These are phyloP conservation scores for Fusarium sp. DNA, from an alignment of 2,329 filamentous ascomycete genomes.

Conservation along the genomic window DNA sequence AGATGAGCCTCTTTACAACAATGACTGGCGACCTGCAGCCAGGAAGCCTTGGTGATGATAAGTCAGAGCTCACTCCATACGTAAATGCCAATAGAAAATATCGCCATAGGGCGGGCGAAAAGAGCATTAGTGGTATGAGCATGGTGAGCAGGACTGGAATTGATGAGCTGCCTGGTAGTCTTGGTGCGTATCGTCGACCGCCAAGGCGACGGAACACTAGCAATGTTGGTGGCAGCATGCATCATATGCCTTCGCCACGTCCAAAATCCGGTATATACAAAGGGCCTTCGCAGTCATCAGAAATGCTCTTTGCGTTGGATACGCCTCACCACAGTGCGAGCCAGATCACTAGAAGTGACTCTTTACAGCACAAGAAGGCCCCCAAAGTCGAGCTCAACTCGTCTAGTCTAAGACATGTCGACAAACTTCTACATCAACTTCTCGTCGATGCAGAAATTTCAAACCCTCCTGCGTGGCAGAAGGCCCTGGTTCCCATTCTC, in stretches of 20 bases:
- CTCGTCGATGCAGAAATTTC: conserved; percentile 81
- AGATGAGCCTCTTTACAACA: conserved; percentile 85
- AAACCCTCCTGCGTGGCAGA: conserved; percentile 85
- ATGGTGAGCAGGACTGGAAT: conserved; percentile 74
- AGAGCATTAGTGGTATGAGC: conserved; percentile 78
- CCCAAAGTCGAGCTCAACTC: conserved; percentile 87
- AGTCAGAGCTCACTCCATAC: conserved; percentile 77
- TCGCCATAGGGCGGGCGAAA: conserved; percentile 79
- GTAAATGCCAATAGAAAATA: conserved; percentile 81
- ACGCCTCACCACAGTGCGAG: conserved; percentile 59
- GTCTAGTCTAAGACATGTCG: conserved; percentile 89
- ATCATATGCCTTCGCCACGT: conserved; percentile 80
- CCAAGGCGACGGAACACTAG: conserved; percentile 85
- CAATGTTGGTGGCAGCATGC: conserved; percentile 77
- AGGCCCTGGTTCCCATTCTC: conserved; percentile 88
- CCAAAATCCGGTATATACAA: conserved; percentile 70
- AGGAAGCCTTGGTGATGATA: conserved; percentile 80
- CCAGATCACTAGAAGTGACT: conserved; percentile 80
- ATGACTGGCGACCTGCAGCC: conserved; percentile 76
- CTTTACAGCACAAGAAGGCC: conserved; percentile 80
- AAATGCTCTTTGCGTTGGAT: conserved; percentile 65
- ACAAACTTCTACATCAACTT: conserved; percentile 85
- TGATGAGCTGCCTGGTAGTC: conserved; percentile 72
- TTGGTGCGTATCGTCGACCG: conserved; percentile 71
- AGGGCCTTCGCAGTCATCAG: conserved; percentile 65